Conservation (phyloP, 306 rosid genomes). For the Quillaja saponaria region DNA sequence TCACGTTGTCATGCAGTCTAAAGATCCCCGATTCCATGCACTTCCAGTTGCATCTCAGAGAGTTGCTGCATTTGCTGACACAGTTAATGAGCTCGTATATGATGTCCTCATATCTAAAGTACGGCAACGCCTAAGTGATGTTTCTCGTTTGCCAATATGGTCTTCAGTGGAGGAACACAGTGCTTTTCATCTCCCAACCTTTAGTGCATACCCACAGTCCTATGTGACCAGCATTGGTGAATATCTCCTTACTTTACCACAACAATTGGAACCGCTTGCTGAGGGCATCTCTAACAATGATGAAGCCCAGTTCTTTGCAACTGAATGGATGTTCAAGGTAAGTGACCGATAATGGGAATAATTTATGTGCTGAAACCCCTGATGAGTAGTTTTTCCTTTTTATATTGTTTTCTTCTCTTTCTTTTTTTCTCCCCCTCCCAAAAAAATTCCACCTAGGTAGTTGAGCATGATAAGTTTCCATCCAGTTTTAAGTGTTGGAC, state of each 20-base stretch:
- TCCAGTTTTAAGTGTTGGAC: conserved; percentile 7
- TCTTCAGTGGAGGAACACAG: conserved; percentile 84
- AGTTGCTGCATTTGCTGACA: conserved; percentile 87
- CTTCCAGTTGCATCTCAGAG: conserved; percentile 95
- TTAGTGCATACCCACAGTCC: conserved; percentile 91
- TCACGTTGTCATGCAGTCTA: conserved; percentile 64
- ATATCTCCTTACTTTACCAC: conserved; percentile 95
- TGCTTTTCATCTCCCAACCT: conserved; percentile 82
- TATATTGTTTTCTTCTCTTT: too few species aligned
- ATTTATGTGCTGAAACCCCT: too few species aligned
- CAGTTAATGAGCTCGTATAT: conserved; percentile 92
- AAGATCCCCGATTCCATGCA: conserved; percentile 98
- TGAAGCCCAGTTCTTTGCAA: conserved; percentile 95
- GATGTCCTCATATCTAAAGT: conserved; percentile 99
- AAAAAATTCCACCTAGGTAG: background rate
- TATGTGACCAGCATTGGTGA: conserved; percentile 90
- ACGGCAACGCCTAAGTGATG: conserved; percentile 86
- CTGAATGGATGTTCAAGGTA: conserved; percentile 99
- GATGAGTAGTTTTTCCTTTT: conserved; percentile 4
- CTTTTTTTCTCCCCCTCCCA: too few species aligned
- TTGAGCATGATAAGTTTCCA: background rate
- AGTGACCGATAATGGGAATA: conserved; percentile 3
- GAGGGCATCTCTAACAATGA: conserved; percentile 91
- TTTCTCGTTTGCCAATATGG: conserved; percentile 88
- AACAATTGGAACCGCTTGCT: conserved; percentile 97